Base-by-base conservation (phyloP, 257 asterid species). In the Orobanche coerulescens region DNA sequence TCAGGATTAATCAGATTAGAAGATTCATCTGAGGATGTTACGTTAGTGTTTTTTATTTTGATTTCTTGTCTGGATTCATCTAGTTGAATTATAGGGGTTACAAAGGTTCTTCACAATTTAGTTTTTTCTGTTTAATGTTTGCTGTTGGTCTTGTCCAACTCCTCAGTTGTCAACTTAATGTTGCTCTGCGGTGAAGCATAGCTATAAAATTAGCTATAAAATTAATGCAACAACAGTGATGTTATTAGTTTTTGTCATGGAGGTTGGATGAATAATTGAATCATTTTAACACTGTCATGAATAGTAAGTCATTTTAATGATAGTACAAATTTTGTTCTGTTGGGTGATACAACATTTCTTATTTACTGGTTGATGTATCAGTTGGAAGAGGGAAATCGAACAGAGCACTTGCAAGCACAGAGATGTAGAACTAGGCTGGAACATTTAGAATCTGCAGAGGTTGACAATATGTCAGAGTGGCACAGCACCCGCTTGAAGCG, bases 361-460 rank as follows among this genome's bases (percentile, higher is more conserved):
- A 50, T 39, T 44, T 53, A 42, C 50, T 61, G 65, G 58, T 71
- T 73, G 75, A 58, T 65, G 57, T 58, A 58, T 71, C 81, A 90
- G 99, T 64, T 85, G 84, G 99, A 90, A 80, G 99, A 89, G 68
- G 96, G 90, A 58, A 77, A 84, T 74, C 79, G 54, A 59, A 79
- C 84, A 5, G 99, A 94, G 80, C 64, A 82, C 73, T 71, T 94
- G 82, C 99, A 90, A 83, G 96, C 93, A 3, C 97, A 89, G 73
- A 87, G 79, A 80, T 90, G 97, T 74, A 77, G 93, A 22, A 78
- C 90, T 25, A 78, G 97, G 61, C 71, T 94, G 68, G 95, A 86
- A 55, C 96, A 90, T 76, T 72, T 94, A 73, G 97, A 87, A 75
- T 81, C 90, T 53, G 92, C 86, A 8, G 87, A 90, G 58, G 77